These are phyloP conservation scores for Emmonsia crescens DNA, from an alignment of 2,329 filamentous ascomycete species.

Conservation along the genomic window DNA sequence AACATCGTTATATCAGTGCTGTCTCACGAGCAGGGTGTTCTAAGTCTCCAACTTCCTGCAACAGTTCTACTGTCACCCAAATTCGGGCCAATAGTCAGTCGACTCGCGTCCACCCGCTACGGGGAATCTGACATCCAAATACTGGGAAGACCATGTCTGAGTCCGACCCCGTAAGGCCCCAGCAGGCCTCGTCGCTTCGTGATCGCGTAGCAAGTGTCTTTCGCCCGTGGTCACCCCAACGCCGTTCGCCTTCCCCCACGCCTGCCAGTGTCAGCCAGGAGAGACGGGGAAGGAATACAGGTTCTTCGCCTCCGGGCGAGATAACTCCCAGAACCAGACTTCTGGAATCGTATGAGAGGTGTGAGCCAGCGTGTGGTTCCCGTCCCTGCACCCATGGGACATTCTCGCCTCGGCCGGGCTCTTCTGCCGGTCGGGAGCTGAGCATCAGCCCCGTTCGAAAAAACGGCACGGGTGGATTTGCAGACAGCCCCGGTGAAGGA, in stretches of 20 bases:
- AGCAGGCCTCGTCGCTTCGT: conserved; percentile 21
- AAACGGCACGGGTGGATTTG: conserved; percentile 16
- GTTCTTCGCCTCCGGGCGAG: conserved; percentile 6
- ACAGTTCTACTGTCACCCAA: background rate
- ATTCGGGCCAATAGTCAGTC: background rate
- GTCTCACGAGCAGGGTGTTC: background rate
- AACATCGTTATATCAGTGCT: background rate
- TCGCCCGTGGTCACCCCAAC: conserved; percentile 13
- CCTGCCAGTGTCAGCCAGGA: background rate
- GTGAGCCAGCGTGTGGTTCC: conserved; percentile 28
- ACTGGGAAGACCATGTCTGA: conserved; percentile 18
- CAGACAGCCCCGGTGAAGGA: conserved; percentile 13
- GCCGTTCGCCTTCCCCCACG: conserved; percentile 10
- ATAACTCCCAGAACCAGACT: conserved; percentile 28
- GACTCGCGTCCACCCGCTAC: background rate
- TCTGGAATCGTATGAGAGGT: conserved; percentile 30
- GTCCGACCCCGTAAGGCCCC: conserved; percentile 13
- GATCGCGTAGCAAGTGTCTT: conserved; percentile 23
- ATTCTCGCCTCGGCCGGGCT: conserved; percentile 49
- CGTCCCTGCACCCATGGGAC: conserved; percentile 59
- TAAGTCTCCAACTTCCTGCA: background rate
- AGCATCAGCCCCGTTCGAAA: conserved; percentile 20
- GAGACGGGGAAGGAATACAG: background rate
- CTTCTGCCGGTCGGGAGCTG: conserved; percentile 38
- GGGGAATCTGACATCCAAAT: conserved; percentile 3